phyloP scores from a whole-genome alignment of 257 asterid genomes.

The Solanum chilense region DNA sequence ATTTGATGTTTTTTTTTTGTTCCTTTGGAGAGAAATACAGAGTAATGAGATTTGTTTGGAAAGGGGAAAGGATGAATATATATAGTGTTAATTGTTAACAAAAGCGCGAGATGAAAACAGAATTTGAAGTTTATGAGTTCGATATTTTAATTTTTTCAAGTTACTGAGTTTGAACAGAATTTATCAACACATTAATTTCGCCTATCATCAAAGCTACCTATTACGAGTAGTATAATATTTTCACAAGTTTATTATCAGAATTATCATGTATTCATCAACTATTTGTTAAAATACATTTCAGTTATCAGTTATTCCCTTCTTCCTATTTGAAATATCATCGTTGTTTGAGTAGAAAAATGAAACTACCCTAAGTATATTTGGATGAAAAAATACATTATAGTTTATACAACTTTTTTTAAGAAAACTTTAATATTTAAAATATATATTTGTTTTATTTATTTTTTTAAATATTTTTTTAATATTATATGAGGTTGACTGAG shows the following conservation, averaged over 20 bases:
- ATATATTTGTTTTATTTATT: not conserved
- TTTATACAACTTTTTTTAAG: too few species aligned
- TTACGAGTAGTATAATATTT: not conserved
- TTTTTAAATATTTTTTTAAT: too few species aligned
- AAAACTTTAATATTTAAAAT: too few species aligned
- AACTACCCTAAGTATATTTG: not conserved
- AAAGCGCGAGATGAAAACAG: too few species aligned
- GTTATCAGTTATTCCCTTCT: not conserved
- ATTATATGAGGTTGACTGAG: not conserved
- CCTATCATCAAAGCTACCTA: not conserved
- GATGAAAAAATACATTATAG: not conserved
- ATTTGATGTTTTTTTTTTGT: not conserved
- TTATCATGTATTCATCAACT: not conserved
- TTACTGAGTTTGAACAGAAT: too few species aligned
- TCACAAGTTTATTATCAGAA: not conserved
- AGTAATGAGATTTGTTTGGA: not conserved
- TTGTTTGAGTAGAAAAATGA: not conserved
- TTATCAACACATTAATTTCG: too few species aligned
- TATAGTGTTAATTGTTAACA: not conserved
- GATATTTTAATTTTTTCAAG: too few species aligned
- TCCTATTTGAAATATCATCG: not conserved
- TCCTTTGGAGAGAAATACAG: not conserved
- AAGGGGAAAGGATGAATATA: not conserved
- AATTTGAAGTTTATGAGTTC: too few species aligned
- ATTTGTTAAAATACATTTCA: not conserved